A percentile compares a stretch with the other conserved stretches of the same genome.
Evolutionary conservation across 768 basidiomycete species (phyloP).

Genomic region (Amanita molliuscula): DNA sequence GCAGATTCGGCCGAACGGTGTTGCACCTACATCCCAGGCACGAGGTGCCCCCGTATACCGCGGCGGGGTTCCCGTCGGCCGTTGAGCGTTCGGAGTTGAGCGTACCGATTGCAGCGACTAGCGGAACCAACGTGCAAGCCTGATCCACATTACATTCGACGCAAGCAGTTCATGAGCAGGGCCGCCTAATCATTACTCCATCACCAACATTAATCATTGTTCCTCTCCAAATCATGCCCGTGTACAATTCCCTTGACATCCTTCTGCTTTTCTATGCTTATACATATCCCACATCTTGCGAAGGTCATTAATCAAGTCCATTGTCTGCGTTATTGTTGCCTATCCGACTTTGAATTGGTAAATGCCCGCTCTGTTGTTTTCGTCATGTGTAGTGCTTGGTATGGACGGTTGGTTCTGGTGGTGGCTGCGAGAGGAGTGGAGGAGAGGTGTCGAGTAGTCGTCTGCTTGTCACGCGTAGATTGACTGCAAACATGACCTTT

Average conservation of each 20-base stretch:
- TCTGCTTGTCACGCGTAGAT: neutral
- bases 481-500: neutral
- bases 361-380: neutral
- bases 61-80: slow-evolving; percentile 24
- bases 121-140: neutral
- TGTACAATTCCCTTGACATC: neutral
- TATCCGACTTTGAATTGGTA: neutral
- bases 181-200: slow-evolving; percentile 4
- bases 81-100: slow-evolving; percentile 16
- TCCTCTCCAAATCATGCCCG: neutral
- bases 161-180: neutral
- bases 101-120: neutral
- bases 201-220: neutral
- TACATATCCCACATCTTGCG: neutral
- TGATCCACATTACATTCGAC: neutral
- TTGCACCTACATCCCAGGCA: slow-evolving; percentile 10
- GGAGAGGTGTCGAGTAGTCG: neutral
- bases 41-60: slow-evolving; percentile 25
- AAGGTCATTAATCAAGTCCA: no score
- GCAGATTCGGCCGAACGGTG: slow-evolving; percentile 14
- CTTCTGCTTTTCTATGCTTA: neutral
- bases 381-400: neutral
- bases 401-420: neutral
- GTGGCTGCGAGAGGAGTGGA: neutral
- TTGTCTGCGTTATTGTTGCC: neutral